A percentile compares a stretch with the other conserved stretches of the same genome.
These are phyloP conservation scores for Oryza longistaminata DNA, from an alignment of 176 grass and related monocot species.

Conservation along the genomic window DNA sequence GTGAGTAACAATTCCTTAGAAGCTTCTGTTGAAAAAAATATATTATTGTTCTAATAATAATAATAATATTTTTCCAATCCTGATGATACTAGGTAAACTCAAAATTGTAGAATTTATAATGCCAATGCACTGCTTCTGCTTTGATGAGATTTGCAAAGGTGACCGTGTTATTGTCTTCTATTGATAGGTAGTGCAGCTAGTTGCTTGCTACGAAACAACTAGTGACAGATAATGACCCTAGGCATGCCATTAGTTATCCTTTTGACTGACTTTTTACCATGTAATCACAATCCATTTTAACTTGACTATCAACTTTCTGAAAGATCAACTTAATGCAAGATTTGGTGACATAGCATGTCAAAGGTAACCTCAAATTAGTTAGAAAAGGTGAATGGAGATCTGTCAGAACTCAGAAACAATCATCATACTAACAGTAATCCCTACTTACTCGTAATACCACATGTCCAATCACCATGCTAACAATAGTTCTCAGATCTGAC, in stretches of 20 bases:
- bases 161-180: background rate
- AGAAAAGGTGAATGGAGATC: background rate
- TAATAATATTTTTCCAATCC: background rate
- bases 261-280: background rate
- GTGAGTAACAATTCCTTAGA: constrained; percentile 39
- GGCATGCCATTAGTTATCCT: background rate
- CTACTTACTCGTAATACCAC: background rate
- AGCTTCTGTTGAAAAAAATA: background rate
- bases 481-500: background rate
- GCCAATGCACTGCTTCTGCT: background rate
- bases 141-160: constrained; percentile 2
- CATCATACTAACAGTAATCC: constrained; percentile 6
- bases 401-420: background rate
- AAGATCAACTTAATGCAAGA: background rate
- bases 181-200: background rate
- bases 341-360: background rate
- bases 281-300: no score
- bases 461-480: background rate
- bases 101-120: background rate
- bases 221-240: background rate
- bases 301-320: background rate
- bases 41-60: background rate
- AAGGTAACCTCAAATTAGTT: constrained; percentile 16
- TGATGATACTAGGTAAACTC: constrained; percentile 5
- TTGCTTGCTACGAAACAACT: background rate